Conservation (phyloP, 768 basidiomycete species). For the Termitomyces sp. region DNA sequence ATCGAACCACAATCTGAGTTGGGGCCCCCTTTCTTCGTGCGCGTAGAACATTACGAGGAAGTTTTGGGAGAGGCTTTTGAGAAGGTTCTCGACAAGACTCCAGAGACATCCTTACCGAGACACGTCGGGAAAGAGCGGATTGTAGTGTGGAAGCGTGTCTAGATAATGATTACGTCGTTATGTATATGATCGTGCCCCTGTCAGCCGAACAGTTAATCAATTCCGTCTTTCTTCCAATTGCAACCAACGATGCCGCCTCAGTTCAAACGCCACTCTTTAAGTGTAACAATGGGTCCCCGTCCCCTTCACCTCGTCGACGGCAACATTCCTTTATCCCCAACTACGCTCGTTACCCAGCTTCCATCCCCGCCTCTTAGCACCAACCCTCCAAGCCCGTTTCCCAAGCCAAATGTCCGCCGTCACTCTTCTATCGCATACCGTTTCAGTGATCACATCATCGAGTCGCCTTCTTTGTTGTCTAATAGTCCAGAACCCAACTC, state of each 20-base stretch:
- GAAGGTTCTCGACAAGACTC: slow-evolving; percentile 48
- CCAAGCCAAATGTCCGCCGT: slow-evolving; percentile 25
- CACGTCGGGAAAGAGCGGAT: slow-evolving; percentile 48
- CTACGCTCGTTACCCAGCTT: slow-evolving; percentile 7
- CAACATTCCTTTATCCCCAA: slow-evolving; percentile 15
- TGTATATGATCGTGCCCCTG: background rate
- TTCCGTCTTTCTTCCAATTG: background rate
- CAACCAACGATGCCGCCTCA: background rate
- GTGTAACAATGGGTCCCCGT: slow-evolving; percentile 31
- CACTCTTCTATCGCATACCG: slow-evolving; percentile 55
- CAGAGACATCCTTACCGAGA: slow-evolving; percentile 29
- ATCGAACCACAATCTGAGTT: slow-evolving; percentile 34
- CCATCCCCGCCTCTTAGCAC: slow-evolving; percentile 20
- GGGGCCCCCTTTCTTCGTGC: slow-evolving; percentile 63
- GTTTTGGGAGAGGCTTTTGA: slow-evolving; percentile 16
- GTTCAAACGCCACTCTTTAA: slow-evolving; percentile 26
- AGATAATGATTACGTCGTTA: background rate
- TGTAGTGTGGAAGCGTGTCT: slow-evolving; percentile 41
- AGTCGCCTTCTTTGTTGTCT: slow-evolving; percentile 9
- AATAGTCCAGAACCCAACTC: slow-evolving; percentile 12
- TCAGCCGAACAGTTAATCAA: background rate
- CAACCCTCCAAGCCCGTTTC: slow-evolving; percentile 9
- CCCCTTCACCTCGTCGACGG: slow-evolving; percentile 43
- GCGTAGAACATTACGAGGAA: slow-evolving; percentile 43
- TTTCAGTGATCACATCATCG: slow-evolving; percentile 18